A percentile compares a stretch with the other conserved stretches of the same genome.
Evolutionary conservation across 305 asterid genomes (phyloP).

Genomic region (Rubia tinctorum): DNA sequence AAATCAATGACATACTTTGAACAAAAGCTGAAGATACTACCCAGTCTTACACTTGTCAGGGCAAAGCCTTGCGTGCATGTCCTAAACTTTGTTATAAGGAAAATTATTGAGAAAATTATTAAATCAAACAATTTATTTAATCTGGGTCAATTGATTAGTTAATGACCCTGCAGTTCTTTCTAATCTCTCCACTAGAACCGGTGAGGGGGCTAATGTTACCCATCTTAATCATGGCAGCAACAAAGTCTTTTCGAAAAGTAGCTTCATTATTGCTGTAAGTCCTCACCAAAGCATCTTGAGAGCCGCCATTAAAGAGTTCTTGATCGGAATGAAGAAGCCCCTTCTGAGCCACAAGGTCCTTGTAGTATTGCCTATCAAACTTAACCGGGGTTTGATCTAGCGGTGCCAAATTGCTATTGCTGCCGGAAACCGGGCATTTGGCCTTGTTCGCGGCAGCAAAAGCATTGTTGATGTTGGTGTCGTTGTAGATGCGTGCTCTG

Average conservation of each 20-base stretch:
- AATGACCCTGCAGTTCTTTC: slow-evolving; percentile 43
- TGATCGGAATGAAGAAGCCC: slow-evolving; percentile 70
- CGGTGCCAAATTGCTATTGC: slow-evolving; percentile 52
- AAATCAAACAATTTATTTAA: neutral
- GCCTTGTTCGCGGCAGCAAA: slow-evolving; percentile 36
- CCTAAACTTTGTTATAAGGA: neutral
- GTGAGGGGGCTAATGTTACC: slow-evolving; percentile 52
- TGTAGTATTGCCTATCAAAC: slow-evolving; percentile 51
- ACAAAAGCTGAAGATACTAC: no score
- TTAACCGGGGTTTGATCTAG: slow-evolving; percentile 39
- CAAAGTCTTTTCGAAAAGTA: slow-evolving; percentile 41
- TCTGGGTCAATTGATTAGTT: slow-evolving; percentile 19
- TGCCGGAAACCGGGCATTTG: slow-evolving; percentile 35
- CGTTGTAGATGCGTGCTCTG: slow-evolving; percentile 43
- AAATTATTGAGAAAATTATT: neutral
- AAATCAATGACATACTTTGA: no score
- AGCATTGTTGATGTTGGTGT: slow-evolving; percentile 39
- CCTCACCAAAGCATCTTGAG: slow-evolving; percentile 34
- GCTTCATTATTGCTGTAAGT: slow-evolving; percentile 29
- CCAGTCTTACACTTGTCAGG: neutral
- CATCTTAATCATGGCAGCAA: slow-evolving; percentile 59
- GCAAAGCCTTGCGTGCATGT: neutral
- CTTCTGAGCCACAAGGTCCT: slow-evolving; percentile 32
- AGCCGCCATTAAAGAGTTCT: slow-evolving; percentile 35
- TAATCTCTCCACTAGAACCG: slow-evolving; percentile 49